Evolutionary conservation across 2,329 filamentous ascomycete species (phyloP), one percentile per base, ranked within the genome.

Genomic region (Teratosphaeria epicoccoides): DNA sequence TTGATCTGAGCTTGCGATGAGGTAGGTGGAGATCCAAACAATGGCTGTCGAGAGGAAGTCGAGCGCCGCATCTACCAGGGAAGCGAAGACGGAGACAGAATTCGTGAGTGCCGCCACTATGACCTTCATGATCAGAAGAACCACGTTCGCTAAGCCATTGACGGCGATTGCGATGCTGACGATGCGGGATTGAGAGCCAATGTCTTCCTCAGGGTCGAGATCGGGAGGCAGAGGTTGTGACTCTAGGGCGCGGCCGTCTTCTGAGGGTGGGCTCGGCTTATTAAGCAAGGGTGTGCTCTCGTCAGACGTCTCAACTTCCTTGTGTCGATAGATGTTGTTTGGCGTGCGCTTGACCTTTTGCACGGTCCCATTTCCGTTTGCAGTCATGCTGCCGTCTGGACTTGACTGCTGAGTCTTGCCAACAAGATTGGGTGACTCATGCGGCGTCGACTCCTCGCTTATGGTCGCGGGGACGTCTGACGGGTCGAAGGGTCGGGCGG

Each of bases 81-180:
- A 86, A 20, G 87, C 87, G 37, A 91, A 75, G 11, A 91, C 86
- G 4, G 87, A 90, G 65, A 93, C 82, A 45, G 87, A 91, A 20
- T 83, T 87, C 0, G 89, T 88, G 49, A 88, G 79, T 28, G 88
- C 65, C 40, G 90, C 83, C 49, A 93, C 88, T 37, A 80, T 77
- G 48, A 89, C 79, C 67, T 95, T 95, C 54, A 87, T 81, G 6
- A 78, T 77, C 2, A 95, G 77, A 1, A 95, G 76, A 43, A 87
- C 72, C 2, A 81, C 74, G 65, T 95, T 95, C 53, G 88, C 89
- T 22, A 79, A 70, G 47, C 94, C 79, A 65, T 94, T 95, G 67
- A 94, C 72, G 67, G 89, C 91, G 62, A 97, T 93, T 43, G 91
- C 90, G 20, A 93, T 64, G n/a, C 83, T 85, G 47, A 96, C 88